Conservation (phyloP, 179 eudicot genomes). For the Silene vulgaris region DNA sequence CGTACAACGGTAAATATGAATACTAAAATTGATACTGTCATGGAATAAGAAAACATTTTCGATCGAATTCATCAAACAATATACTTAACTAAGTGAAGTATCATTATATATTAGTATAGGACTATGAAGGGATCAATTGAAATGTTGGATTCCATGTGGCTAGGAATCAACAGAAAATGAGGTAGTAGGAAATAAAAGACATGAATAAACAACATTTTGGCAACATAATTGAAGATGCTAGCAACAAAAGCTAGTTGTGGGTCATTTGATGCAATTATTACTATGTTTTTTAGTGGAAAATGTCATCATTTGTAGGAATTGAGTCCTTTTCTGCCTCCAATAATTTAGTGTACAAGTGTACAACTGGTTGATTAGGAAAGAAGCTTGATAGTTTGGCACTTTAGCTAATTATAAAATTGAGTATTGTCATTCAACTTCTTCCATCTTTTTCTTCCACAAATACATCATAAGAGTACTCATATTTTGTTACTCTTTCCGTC, state of each 20-base stretch:
- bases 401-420: neutral
- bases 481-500: too few species aligned
- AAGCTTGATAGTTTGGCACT: neutral
- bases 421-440: neutral
- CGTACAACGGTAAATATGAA: too few species aligned
- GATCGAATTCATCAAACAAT: too few species aligned
- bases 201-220: neutral
- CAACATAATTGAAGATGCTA: conserved; percentile 6
- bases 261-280: conserved; percentile 18
- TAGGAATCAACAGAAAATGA: too few species aligned
- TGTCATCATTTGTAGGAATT: conserved; percentile 17
- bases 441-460: too few species aligned
- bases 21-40: too few species aligned
- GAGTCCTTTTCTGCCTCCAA: conserved; percentile 17
- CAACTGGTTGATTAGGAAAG: conserved; percentile 19
- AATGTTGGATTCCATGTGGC: too few species aligned
- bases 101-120: too few species aligned
- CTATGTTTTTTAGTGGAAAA: conserved; percentile 1
- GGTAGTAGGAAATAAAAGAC: neutral
- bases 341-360: conserved; percentile 15
- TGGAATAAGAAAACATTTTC: too few species aligned
- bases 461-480: too few species aligned
- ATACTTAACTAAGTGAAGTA: too few species aligned
- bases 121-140: too few species aligned
- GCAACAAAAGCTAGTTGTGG: conserved; percentile 4